These are phyloP conservation scores for Sporothrix globosa DNA, from an alignment of 2,329 filamentous ascomycete genomes.

Conservation along the genomic window DNA sequence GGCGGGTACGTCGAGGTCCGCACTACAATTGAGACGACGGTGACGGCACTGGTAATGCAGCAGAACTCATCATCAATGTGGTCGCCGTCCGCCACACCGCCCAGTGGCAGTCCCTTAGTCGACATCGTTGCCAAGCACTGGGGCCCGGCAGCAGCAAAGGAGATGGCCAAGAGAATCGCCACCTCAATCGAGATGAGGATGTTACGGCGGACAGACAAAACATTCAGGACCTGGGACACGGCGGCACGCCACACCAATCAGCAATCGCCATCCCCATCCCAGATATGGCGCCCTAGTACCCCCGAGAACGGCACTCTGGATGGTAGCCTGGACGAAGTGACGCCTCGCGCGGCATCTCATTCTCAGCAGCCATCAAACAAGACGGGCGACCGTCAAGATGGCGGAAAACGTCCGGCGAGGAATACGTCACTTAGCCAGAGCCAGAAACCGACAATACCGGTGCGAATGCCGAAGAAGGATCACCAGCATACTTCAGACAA, in stretches of 20 bases:
- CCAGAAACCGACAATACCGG: constrained; percentile 21
- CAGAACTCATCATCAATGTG: constrained; percentile 55
- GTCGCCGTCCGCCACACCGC: constrained; percentile 50
- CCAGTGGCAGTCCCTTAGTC: constrained; percentile 47
- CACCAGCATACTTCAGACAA: constrained; percentile 32
- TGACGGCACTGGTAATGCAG: constrained; percentile 54
- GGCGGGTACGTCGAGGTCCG: constrained; percentile 47
- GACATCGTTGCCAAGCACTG: constrained; percentile 54
- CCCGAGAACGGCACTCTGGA: constrained; percentile 3
- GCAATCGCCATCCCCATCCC: background rate
- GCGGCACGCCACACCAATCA: background rate
- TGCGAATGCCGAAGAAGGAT: constrained; percentile 35
- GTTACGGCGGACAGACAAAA: constrained; percentile 26
- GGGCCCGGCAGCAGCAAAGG: constrained; percentile 51
- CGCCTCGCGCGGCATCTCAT: constrained; percentile 29
- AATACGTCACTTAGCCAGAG: background rate
- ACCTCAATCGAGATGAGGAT: constrained; percentile 26
- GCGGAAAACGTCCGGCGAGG: background rate
- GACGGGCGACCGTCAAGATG: background rate
- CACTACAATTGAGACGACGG: constrained; percentile 58
- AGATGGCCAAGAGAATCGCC: constrained; percentile 46
- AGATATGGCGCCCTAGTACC: background rate
- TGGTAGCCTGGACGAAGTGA: constrained; percentile 31
- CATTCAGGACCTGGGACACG: background rate
- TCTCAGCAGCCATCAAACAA: background rate